Base-by-base conservation (phyloP, 768 basidiomycete genomes). In the Serendipita sp. region DNA sequence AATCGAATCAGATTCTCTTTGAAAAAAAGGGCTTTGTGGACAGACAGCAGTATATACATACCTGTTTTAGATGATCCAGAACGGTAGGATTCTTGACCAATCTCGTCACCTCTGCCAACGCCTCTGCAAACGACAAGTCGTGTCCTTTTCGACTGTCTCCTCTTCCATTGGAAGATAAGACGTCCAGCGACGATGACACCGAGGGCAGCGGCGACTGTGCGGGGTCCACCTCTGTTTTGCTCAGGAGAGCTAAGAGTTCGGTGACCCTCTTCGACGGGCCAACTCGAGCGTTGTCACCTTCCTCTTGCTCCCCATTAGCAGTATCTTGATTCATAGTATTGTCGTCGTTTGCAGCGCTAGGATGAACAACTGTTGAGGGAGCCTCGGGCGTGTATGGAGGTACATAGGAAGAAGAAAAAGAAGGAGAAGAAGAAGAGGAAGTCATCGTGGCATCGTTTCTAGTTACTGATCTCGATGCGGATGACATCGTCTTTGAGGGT, bases 61-160 rank as follows among this genome's bases (percentile, higher is more conserved):
- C 88, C 74, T 80, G 78, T 47, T 73, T 74, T 44, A 90, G 69
- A 16, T 77, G 71, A 30, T 76, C 70, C 44, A 84, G 73, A 65
- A 89, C 81, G 5, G 66, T 68, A 16, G 79, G 75, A 70, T 85
- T 78, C 58, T 80, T 78, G 44, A 81, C 78, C 3, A 91, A 78
- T 64, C 76, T 76, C 7, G 83, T 83, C n/a, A 91, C 70, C 64
- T 78, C 74, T 2, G 86, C 83, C 32, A 91, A 76, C 0, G 88
- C 80, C 68, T 90, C 84, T 68, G 84, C 85, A 71, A 88, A 90
- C 34, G 84, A 79, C 66, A 80, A 74, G 5, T 18, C 30, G 8
- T n/a, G 8, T 7, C 48, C 48, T 51, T 18, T n/a, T 32, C 48
- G 5, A 7, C 48, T 16, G 5, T 13, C 38, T 41, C 13, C 38